A percentile compares a stretch with the other conserved stretches of the same genome.
These are phyloP conservation scores for Aspergillus unguis DNA, from an alignment of 2,329 filamentous ascomycete species.

Conservation along the genomic window DNA sequence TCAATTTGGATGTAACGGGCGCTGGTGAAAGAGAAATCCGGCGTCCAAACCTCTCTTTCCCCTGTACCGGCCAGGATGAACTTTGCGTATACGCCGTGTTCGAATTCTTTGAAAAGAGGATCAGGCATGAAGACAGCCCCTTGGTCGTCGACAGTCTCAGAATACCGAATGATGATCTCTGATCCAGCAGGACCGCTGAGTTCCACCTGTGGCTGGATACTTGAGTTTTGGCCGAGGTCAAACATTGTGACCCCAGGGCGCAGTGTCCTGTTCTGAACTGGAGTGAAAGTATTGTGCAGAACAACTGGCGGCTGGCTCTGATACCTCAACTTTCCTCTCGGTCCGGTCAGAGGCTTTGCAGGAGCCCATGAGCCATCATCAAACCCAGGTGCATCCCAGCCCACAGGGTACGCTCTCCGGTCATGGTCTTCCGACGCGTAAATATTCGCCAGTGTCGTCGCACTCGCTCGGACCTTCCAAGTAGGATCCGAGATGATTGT, in stretches of 20 bases:
- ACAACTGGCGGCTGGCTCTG: conserved; percentile 23
- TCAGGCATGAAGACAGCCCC: conserved; percentile 24
- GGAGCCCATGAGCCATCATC: conserved; percentile 14
- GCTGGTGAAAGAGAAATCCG: conserved; percentile 25
- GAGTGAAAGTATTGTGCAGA: conserved; percentile 21
- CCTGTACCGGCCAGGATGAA: conserved; percentile 19
- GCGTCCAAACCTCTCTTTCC: conserved; percentile 18
- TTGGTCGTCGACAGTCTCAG: conserved; percentile 9
- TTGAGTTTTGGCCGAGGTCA: conserved; percentile 24
- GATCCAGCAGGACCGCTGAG: conserved; percentile 15
- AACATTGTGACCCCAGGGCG: conserved; percentile 17
- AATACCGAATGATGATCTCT: conserved; percentile 8
- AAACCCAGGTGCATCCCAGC: conserved; percentile 19
- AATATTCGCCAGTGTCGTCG: conserved; percentile 24
- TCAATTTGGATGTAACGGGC: conserved; percentile 25
- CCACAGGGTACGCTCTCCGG: conserved; percentile 18
- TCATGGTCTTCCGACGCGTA: conserved; percentile 25
- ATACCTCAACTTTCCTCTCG: conserved; percentile 21
- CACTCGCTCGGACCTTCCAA: conserved; percentile 22
- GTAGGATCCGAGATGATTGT: conserved; percentile 22
- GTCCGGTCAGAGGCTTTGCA: conserved; percentile 23
- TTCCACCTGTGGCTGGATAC: conserved; percentile 18
- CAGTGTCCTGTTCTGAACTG: conserved; percentile 12
- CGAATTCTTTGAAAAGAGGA: conserved; percentile 25
- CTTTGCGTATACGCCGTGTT: conserved; percentile 21